phyloP scores from a whole-genome alignment of 306 rosid species.

The Acacia acuminata region DNA sequence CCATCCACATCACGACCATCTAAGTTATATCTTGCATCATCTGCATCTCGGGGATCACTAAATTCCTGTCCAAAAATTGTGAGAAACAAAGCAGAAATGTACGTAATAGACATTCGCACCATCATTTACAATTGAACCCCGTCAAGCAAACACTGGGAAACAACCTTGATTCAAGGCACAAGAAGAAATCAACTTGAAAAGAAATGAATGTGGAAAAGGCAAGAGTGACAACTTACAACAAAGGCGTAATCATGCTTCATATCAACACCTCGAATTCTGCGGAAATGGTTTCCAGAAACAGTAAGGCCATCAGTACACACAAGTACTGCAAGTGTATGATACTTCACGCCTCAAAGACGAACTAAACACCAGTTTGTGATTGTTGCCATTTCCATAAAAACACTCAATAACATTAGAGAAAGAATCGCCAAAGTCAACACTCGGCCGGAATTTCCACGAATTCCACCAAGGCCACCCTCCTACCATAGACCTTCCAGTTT shows the following conservation, averaged over 20 bases:
- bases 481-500: constrained; percentile 76
- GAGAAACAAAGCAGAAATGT: constrained; percentile 31
- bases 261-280: constrained; percentile 85
- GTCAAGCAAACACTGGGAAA: constrained; percentile 16
- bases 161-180: constrained; percentile 17
- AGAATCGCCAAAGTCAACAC: constrained; percentile 79
- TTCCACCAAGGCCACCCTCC: constrained; percentile 72
- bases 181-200: background rate
- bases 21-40: constrained; percentile 70
- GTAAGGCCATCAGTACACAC: constrained; percentile 80
- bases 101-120: constrained; percentile 24
- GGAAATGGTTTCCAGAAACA: constrained; percentile 80
- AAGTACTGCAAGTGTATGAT: constrained; percentile 61
- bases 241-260: constrained; percentile 82
- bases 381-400: constrained; percentile 80
- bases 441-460: constrained; percentile 69
- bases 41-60: constrained; percentile 73
- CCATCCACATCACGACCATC: constrained; percentile 70
- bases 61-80: constrained; percentile 58
- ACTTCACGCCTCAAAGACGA: constrained; percentile 71
- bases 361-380: constrained; percentile 81
- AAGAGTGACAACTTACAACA: constrained; percentile 57
- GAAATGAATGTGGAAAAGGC: background rate
- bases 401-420: constrained; percentile 74
- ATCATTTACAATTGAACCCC: constrained; percentile 18